Conservation (phyloP, 371 early-diverging fungal species). For the Actinomucor elegans region DNA sequence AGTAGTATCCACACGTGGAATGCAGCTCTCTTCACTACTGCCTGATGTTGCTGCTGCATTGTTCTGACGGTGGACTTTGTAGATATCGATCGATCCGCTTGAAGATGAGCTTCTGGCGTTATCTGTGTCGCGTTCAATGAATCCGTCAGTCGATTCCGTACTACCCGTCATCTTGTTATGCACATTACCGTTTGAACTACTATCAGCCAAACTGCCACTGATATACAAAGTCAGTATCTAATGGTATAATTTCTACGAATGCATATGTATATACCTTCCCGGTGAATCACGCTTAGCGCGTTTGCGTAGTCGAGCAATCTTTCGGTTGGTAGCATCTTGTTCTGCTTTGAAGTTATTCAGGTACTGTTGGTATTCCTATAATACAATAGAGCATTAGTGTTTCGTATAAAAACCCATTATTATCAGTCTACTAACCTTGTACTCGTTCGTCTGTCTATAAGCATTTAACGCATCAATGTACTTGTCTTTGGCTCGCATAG, state of each 20-base stretch:
- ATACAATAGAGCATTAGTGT: neutral
- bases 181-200: conserved; percentile 12
- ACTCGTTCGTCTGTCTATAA: conserved; percentile 41
- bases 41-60: neutral
- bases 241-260: neutral
- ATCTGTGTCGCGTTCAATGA: too few species aligned
- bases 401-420: neutral
- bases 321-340: conserved; percentile 34
- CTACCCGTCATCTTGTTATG: too few species aligned
- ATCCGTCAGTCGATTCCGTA: too few species aligned
- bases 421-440: conserved; percentile 25
- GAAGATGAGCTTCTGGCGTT: conserved; percentile 16
- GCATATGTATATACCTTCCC: conserved; percentile 2
- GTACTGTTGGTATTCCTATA: conserved; percentile 39
- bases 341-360: conserved; percentile 35
- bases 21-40: conserved; percentile 3
- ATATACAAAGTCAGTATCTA: neutral
- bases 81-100: conserved; percentile 19
- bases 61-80: conserved; percentile 7
- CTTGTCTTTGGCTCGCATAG: conserved; percentile 40
- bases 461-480: conserved; percentile 31
- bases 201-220: conserved; percentile 18
- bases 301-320: conserved; percentile 24
- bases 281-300: conserved; percentile 22
- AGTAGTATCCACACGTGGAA: neutral